Base-by-base conservation (phyloP, 805 yeast species). In the Dipodascus geniculatus region DNA sequence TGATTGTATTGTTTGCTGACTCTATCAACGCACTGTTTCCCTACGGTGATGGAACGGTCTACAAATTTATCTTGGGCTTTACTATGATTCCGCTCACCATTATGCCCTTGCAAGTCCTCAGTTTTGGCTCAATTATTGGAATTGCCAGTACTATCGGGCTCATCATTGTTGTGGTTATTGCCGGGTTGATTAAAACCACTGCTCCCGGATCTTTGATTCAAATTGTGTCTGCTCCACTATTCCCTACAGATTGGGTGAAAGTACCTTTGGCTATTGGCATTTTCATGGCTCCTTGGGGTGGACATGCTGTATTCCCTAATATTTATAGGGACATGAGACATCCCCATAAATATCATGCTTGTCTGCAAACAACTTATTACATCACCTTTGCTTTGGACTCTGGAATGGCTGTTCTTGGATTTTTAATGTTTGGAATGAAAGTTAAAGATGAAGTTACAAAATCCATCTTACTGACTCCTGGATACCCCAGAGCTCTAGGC, bases 1-100 rank as follows among this genome's bases (percentile, higher is more conserved):
- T 88, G 56, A 78, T 86, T 50, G 87, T 88, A 22, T 72, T 88
- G 22, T 87, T 89, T 67, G 88, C 95, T 20, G 96, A 88, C 68
- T 85, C 96, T 1, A 74, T 89, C 53, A 78, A 79, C 68, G 87
- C 89, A 0, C 68, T 86, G 42, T 73, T 79, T 57, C 86, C 86
- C 1, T 16, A n/a, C 58, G 57, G 63, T 80, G 1, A 55, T 80
- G 44, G 44, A 11, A 56, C 66, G 16, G 64, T 79, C 42, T 74
- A 85, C 0, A 68, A 74, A 19, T 71, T 74, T 42, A 72, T 74
- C 33, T 85, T 84, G 71, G 88, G 88, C 64, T 53, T 83, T 48
- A 57, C 86, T 49, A 73, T 88, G 54, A 83, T 95, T 0, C 96
- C 96, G 2, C 84, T 87, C 52, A 83, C 90, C 6, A 82, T 85